Evolutionary conservation across 345 rosid genomes (phyloP).

Genomic region (Heritiera littoralis): DNA sequence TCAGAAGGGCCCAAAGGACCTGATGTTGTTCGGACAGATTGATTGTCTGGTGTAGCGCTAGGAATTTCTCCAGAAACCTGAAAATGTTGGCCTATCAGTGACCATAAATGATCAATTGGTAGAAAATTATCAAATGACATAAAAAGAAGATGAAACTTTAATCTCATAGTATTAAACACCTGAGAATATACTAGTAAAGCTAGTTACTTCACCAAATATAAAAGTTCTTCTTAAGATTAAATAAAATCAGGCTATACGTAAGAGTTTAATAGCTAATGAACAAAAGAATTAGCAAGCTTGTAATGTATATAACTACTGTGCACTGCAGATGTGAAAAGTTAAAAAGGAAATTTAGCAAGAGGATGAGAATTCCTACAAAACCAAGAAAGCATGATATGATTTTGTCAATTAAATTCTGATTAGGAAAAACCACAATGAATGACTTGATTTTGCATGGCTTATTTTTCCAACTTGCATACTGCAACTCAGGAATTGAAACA

Average conservation of each 20-base stretch:
- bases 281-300: not conserved
- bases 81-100: constrained; percentile 16
- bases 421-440: not conserved
- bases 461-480: not conserved
- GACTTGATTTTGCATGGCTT: not conserved
- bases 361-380: not conserved
- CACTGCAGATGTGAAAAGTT: not conserved
- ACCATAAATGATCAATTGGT: not conserved
- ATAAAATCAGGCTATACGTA: not conserved
- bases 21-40: constrained; percentile 94
- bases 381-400: not conserved
- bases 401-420: not conserved
- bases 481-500: constrained; percentile 10
- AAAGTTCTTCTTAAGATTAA: not conserved
- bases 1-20: constrained; percentile 97
- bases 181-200: not conserved
- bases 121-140: not conserved
- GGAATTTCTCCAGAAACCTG: constrained; percentile 99
- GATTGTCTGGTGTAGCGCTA: constrained; percentile 76
- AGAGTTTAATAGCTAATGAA: not conserved
- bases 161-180: not conserved
- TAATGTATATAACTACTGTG: not conserved
- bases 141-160: not conserved
- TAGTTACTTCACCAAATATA: not conserved
- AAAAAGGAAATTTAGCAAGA: not conserved